Conservation (phyloP, 495 filamentous ascomycete genomes). For the Acidiella bohemica region DNA sequence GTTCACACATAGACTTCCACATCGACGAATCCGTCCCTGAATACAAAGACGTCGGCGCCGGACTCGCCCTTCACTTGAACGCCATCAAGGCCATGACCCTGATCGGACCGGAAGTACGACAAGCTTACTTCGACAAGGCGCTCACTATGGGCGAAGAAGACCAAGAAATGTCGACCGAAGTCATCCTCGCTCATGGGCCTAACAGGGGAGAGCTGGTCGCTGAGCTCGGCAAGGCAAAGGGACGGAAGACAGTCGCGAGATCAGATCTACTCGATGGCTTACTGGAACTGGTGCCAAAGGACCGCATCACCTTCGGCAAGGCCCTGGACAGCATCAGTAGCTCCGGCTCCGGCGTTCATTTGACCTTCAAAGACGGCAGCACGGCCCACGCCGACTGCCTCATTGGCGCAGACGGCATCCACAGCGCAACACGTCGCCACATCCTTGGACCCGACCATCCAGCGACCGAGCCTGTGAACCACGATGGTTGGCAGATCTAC, state of each 20-base stretch:
- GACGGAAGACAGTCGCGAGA: constrained; percentile 8
- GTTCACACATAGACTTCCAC: constrained; percentile 12
- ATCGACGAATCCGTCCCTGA: constrained; percentile 16
- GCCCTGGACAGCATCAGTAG: constrained; percentile 7
- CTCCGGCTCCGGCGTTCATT: constrained; percentile 1
- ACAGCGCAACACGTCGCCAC: constrained; percentile 28
- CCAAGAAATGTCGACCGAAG: constrained; percentile 13
- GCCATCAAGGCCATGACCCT: constrained; percentile 15
- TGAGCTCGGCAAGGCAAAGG: constrained; percentile 15
- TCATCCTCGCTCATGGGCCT: constrained; percentile 13
- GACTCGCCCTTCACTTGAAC: constrained; percentile 15
- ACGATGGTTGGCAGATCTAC: constrained; percentile 34
- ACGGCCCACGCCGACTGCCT: constrained; percentile 8
- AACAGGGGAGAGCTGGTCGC: constrained; percentile 12
- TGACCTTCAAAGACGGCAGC: constrained; percentile 17
- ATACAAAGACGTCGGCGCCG: constrained; percentile 18
- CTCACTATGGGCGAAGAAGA: constrained; percentile 8
- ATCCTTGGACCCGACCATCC: constrained; percentile 31
- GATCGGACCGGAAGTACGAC: constrained; percentile 10
- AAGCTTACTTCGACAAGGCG: constrained; percentile 14
- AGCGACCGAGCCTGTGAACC: constrained; percentile 28
- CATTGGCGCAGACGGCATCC: constrained; percentile 20
- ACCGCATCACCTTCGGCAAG: constrained; percentile 14
- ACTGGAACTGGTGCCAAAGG: constrained; percentile 11
- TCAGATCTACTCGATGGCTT: constrained; percentile 17